A percentile compares a stretch with the other conserved stretches of the same genome.
phyloP scores from a whole-genome alignment of 352 stramenopile species.

The Globisporangium heterothallicum region DNA sequence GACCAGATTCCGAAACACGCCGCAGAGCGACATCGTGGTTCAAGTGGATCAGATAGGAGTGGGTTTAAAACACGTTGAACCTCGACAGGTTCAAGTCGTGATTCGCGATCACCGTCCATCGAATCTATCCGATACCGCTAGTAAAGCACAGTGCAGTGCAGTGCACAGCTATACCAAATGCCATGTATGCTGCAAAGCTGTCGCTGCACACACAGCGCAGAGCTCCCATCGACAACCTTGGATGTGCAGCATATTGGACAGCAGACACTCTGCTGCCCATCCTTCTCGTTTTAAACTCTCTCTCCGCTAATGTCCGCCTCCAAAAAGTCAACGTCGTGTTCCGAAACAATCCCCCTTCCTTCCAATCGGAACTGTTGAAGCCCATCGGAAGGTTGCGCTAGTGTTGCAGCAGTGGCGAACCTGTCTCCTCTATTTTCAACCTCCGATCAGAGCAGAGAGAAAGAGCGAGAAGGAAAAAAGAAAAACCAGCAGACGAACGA shows the following conservation, averaged over 20 bases:
- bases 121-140: neutral
- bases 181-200: too few species aligned
- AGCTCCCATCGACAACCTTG: too few species aligned
- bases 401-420: neutral
- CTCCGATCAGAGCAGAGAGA: neutral
- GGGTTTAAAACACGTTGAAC: neutral
- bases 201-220: neutral
- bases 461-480: neutral
- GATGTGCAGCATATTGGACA: too few species aligned
- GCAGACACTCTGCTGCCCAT: too few species aligned
- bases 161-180: neutral
- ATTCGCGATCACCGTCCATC: neutral
- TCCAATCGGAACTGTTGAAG: conserved; percentile 4
- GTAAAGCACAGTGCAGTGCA: too few species aligned
- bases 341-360: neutral
- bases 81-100: neutral
- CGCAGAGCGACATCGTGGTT: too few species aligned
- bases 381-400: neutral
- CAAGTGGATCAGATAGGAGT: neutral
- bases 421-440: neutral
- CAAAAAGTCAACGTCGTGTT: conserved; percentile 1
- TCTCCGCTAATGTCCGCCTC: too few species aligned
- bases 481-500: neutral
- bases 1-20: neutral
- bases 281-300: neutral